Conservation (phyloP, 768 basidiomycete species). For the Kockovaella imperatae region DNA sequence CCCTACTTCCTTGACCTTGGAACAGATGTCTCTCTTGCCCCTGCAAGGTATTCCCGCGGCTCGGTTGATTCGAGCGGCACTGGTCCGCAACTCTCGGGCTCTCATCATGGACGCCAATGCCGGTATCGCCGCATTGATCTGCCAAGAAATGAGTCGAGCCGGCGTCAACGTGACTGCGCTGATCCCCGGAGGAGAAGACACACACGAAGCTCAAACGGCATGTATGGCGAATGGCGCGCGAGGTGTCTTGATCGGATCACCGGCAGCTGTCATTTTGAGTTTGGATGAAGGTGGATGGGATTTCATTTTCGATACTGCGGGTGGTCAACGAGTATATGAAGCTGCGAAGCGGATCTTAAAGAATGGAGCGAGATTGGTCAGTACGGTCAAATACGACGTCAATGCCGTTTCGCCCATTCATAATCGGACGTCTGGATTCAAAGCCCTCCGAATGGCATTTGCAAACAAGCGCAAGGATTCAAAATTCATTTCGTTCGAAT, state of each 20-base stretch:
- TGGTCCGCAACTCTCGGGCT: slow-evolving; percentile 47
- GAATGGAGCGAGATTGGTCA: slow-evolving; percentile 44
- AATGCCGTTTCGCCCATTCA: slow-evolving; percentile 10
- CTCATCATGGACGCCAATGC: slow-evolving; percentile 54
- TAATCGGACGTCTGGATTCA: slow-evolving; percentile 20
- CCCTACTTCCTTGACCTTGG: slow-evolving; percentile 53
- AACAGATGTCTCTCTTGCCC: slow-evolving; percentile 73
- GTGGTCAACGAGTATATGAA: slow-evolving; percentile 72
- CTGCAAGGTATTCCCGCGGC: slow-evolving; percentile 72
- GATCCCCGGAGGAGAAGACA: slow-evolving; percentile 47
- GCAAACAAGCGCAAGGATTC: slow-evolving; percentile 28
- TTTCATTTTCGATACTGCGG: slow-evolving; percentile 72
- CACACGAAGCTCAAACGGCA: slow-evolving; percentile 47
- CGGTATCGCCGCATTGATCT: slow-evolving; percentile 63
- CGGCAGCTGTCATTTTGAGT: slow-evolving; percentile 54
- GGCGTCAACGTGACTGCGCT: slow-evolving; percentile 75
- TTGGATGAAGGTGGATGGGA: slow-evolving; percentile 55
- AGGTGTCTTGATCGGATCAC: slow-evolving; percentile 60
- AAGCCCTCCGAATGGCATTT: slow-evolving; percentile 38
- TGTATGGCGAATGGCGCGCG: slow-evolving; percentile 65
- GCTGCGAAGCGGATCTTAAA: slow-evolving; percentile 58
- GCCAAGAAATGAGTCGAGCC: slow-evolving; percentile 62
- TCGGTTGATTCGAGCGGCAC: slow-evolving; percentile 66
- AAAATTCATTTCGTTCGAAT: slow-evolving; percentile 30
- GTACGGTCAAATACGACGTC: slow-evolving; percentile 48